Evolutionary conservation across 176 grass and related monocot genomes (phyloP).

Genomic region (Phyllostachys edulis): DNA sequence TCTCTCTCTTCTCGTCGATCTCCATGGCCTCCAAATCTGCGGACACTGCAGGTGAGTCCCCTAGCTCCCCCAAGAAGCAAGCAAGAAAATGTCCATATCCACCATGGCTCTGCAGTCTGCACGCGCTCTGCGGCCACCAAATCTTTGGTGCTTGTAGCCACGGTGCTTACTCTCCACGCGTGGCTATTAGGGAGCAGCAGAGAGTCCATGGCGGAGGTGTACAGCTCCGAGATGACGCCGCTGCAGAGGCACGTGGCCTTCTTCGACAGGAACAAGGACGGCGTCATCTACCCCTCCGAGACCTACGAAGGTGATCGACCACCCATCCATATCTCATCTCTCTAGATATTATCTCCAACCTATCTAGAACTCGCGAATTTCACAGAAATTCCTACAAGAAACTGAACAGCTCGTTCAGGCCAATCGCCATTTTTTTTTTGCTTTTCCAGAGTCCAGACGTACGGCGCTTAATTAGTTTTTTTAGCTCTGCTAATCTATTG

Average conservation of each 20-base stretch:
- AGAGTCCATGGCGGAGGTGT: slow-evolving; percentile 35
- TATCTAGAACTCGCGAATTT: background rate
- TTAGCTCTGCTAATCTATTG: background rate
- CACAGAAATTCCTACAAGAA: background rate
- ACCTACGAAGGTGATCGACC: slow-evolving; percentile 49
- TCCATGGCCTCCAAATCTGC: slow-evolving; percentile 33
- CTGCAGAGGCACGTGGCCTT: slow-evolving; percentile 74
- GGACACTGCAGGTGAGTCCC: slow-evolving; percentile 10
- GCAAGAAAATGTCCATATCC: background rate
- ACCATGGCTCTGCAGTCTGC: background rate
- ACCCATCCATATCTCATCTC: background rate
- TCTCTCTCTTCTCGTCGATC: background rate
- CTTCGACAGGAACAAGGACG: slow-evolving; percentile 76
- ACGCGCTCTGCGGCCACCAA: background rate
- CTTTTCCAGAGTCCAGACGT: background rate
- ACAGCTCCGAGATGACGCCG: slow-evolving; percentile 49
- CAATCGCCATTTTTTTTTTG: background rate
- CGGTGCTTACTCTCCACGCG: background rate
- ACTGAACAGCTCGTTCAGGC: background rate
- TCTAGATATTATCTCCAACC: no score
- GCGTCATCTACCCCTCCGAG: slow-evolving; percentile 60
- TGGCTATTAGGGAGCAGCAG: background rate
- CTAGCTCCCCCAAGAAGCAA: background rate
- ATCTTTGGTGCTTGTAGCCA: background rate
- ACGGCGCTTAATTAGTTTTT: background rate